phyloP scores from a whole-genome alignment of 108 stramenopile genomes.

The Parietichytrium sp. region DNA sequence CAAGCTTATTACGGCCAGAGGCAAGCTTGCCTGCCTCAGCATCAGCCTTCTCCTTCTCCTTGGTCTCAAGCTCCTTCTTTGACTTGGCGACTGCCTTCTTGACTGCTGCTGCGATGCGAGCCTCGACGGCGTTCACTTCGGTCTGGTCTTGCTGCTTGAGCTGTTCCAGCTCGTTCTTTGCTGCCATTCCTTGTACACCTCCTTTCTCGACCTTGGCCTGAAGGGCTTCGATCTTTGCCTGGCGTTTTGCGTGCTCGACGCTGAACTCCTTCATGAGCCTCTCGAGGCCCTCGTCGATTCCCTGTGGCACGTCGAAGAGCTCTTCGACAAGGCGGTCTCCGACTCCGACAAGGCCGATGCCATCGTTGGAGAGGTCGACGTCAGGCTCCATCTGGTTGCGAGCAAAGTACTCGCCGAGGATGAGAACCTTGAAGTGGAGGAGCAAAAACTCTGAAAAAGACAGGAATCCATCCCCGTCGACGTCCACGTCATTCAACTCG shows the following conservation, averaged over 20 bases:
- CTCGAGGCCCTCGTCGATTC: conserved; percentile 26
- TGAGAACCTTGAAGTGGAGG: conserved; percentile 43
- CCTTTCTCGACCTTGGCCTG: conserved; percentile 28
- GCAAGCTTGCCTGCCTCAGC: conserved; percentile 26
- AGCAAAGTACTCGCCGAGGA: conserved; percentile 31
- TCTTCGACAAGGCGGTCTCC: conserved; percentile 35
- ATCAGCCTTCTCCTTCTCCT: neutral
- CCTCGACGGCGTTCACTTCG: conserved; percentile 31
- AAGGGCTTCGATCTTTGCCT: conserved; percentile 32
- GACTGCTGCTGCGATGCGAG: conserved; percentile 20
- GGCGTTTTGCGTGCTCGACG: neutral
- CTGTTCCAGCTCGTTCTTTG: neutral
- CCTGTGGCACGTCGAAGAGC: conserved; percentile 37
- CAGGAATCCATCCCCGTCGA: neutral
- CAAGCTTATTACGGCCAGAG: neutral
- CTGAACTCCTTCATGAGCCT: conserved; percentile 31
- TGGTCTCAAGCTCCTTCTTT: neutral
- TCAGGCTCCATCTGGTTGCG: conserved; percentile 16
- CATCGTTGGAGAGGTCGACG: conserved; percentile 9
- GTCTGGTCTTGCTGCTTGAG: neutral
- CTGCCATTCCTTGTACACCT: conserved; percentile 43
- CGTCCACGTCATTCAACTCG: conserved; percentile 40
- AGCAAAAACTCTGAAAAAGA: conserved; percentile 38
- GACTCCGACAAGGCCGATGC: conserved; percentile 36
- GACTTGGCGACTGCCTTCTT: neutral